Conservation (phyloP, 129 eudicot genomes). For the Artemisia argyi region DNA sequence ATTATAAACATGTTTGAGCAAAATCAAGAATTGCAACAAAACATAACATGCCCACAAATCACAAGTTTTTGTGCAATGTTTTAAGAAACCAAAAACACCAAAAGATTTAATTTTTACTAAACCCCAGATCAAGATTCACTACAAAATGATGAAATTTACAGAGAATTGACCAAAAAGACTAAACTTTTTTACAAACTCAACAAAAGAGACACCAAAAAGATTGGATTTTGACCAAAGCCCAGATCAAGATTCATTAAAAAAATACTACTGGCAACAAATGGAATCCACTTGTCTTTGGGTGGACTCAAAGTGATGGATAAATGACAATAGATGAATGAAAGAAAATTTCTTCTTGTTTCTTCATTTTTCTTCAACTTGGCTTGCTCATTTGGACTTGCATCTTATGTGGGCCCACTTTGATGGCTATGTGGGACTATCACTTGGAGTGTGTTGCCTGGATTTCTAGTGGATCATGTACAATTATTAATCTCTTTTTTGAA, state of each 20-base stretch:
- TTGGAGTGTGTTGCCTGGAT: constrained; percentile 36
- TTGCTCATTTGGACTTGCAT: constrained; percentile 58
- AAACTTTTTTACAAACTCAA: constrained; percentile 21
- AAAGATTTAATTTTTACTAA: constrained; percentile 20
- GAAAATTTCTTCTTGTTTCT: constrained; percentile 13
- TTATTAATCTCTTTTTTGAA: background rate
- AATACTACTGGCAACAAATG: constrained; percentile 29
- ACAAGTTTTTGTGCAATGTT: constrained; percentile 9
- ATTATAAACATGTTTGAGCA: constrained; percentile 26
- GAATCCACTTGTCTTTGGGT: constrained; percentile 58
- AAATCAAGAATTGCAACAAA: constrained; percentile 16
- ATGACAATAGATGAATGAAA: constrained; percentile 29
- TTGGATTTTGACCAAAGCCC: constrained; percentile 24
- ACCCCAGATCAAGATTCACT: constrained; percentile 46
- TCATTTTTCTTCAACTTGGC: constrained; percentile 36
- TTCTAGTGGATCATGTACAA: constrained; percentile 16
- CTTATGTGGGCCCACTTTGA: constrained; percentile 45
- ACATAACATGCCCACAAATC: background rate
- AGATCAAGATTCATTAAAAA: constrained; percentile 42
- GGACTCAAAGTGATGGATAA: constrained; percentile 69
- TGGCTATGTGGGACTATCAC: constrained; percentile 26
- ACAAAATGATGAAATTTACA: constrained; percentile 26
- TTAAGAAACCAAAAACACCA: constrained; percentile 26
- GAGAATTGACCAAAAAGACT: constrained; percentile 19
- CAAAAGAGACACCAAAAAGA: constrained; percentile 12